These are phyloP conservation scores for Arctostaphylos glauca DNA, from an alignment of 148 eudicot species.

Conservation along the genomic window DNA sequence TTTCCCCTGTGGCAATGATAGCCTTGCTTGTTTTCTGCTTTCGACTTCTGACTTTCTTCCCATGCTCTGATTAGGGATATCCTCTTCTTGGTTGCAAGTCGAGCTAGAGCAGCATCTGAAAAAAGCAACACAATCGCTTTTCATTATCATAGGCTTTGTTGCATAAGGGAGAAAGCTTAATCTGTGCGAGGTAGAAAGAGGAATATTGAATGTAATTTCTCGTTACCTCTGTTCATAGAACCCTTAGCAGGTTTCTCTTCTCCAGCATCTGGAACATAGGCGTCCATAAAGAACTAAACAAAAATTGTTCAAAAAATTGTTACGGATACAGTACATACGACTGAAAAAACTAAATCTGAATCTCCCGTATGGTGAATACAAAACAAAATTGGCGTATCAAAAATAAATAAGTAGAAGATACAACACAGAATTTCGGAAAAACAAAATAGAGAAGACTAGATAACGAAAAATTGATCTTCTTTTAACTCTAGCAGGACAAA, in stretches of 20 bases:
- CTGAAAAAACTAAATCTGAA: neutral
- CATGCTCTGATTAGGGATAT: constrained; percentile 79
- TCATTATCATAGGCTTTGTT: neutral
- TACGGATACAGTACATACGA: neutral
- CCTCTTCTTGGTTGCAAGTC: constrained; percentile 75
- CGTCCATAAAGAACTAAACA: neutral
- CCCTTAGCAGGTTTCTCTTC: no score
- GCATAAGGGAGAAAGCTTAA: neutral
- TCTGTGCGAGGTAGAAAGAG: neutral
- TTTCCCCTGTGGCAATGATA: no score
- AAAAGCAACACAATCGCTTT: neutral
- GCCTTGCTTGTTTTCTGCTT: constrained; percentile 83
- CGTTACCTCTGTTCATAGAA: constrained; percentile 66
- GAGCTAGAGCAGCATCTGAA: constrained; percentile 67
- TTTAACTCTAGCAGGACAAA: neutral
- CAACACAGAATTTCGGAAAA: neutral
- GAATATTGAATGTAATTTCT: neutral
- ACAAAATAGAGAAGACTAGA: neutral
- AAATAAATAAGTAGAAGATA: constrained; percentile 3
- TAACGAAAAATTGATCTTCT: neutral
- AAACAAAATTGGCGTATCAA: neutral
- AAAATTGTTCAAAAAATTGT: neutral
- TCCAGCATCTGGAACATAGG: constrained; percentile 37
- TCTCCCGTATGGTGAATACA: neutral
- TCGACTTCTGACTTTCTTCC: constrained; percentile 91